Base-by-base conservation (phyloP, 192 early-diverging fungal genomes). In the Coemansia sp. region DNA sequence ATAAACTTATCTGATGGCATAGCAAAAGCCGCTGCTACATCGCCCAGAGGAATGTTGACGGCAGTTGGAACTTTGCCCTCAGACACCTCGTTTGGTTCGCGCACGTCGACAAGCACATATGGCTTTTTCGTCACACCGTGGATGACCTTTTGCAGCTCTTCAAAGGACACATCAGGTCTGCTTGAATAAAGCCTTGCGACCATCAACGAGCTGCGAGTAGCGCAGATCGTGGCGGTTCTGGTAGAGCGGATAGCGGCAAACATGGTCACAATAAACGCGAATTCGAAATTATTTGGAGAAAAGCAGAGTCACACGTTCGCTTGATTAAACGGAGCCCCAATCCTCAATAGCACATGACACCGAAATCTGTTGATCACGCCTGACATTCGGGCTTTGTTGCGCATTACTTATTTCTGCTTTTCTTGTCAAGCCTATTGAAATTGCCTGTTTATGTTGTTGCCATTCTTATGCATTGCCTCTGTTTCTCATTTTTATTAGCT, bases 1-100 rank as follows among this genome's bases (percentile, higher is more conserved):
- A 75, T 76, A 56, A 85, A 85, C 9, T 67, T 61, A 11, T 70
- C 60, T 8, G 72, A 25, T 12, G 67, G 55, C 59, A 82, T 66
- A 7, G 68, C 67, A 54, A 85, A 80, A 22, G 81, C 81, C 14
- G 73, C 69, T 23, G 80, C 71, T 23, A 84, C 81, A 45, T 77
- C 84, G 67, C 86, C 88, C 58, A 89, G 72, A 15, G 89, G 89
- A 21, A 90, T 82, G 63, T 88, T 86, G 51, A 81, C 73, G 0
- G 87, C 86, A 1, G 88, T 89, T 23, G 89, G 89, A 57, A 90
- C 88, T 47, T 54, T 60, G 27, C 89, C 89, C 53, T 84, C 67
- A 17, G 73, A 76, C 11, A 87, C 73, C 72, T 90, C 89, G 22
- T 78, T 66, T 7, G 81, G 70, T 58, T 89, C 89, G 54, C 89